Evolutionary conservation across 2,329 filamentous ascomycete species (phyloP), one percentile per base, ranked within the genome.

Genomic region (Exutisphaerella laricina): DNA sequence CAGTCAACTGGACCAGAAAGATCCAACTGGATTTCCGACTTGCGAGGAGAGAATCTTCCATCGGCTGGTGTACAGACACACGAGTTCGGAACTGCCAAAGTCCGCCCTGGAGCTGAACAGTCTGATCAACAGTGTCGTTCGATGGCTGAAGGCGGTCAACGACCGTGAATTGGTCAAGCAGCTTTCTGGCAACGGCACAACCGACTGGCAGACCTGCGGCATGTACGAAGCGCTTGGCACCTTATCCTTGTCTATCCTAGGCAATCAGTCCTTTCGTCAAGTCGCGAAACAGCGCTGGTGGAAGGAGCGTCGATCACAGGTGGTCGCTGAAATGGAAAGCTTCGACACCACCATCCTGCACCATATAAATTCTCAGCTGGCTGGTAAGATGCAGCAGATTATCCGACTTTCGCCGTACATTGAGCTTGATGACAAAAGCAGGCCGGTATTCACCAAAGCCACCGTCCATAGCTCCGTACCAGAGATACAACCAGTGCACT

Each of bases 401-500:
- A 50, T 54, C 4, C 52, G 44, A 10, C 44, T 57, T 23, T 55
- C 56, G 5, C 63, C 63, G 41, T 78, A 97, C 51, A 72, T 97
- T 60, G 81, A 85, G 59, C 77, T 77, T 48, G 78, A 78, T 47
- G 80, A 79, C 53, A 72, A 77, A 41, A 75, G 74, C 58, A 85
- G 94, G 18, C 59, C 59, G 5, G 46, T 60, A 4, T 56, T 63
- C 73, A 84, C 81, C n/a, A 77, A 84, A 46, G 84, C 85, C 56
- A 81, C 64, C 23, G 54, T 64, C 4, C 48, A 61, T 13, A 53
- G 48, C 5, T 53, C 53, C 1, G 48, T 65, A 6, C 23, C 39
- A 2, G 85, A 94, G 37, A 67, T 89, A 7, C 84, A 84, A 3
- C 70, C 80, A 21, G 71, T 82, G 35, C 88, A 86, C 53, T 86